These are phyloP conservation scores for Boletus patriciae DNA, from an alignment of 768 basidiomycete genomes.

Conservation along the genomic window DNA sequence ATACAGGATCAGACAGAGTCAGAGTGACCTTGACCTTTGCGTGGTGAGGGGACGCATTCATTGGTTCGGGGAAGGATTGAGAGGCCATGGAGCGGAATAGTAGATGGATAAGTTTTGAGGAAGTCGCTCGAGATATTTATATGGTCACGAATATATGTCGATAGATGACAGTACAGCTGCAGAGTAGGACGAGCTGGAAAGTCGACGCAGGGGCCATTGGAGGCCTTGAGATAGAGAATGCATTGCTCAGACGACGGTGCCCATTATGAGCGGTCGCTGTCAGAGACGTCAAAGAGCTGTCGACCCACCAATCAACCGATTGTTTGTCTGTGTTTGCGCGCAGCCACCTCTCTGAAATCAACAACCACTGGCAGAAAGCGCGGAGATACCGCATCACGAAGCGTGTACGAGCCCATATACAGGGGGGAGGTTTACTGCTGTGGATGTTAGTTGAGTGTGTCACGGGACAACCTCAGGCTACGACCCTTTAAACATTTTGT, in stretches of 20 bases:
- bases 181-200: neutral
- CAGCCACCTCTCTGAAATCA: too few species aligned
- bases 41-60: conserved; percentile 81
- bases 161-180: conserved; percentile 4
- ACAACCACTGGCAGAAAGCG: too few species aligned
- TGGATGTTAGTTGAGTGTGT: too few species aligned
- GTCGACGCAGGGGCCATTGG: conserved; percentile 18
- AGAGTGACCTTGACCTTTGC: conserved; percentile 73
- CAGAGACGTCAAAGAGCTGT: neutral
- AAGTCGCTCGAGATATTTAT: conserved; percentile 10
- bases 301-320: neutral
- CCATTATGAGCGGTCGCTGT: conserved; percentile 21
- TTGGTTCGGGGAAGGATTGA: conserved; percentile 53
- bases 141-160: conserved; percentile 7
- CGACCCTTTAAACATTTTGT: too few species aligned
- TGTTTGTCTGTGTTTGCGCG: conserved; percentile 20
- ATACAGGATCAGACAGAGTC: conserved; percentile 55
- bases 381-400: too few species aligned
- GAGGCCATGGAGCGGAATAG: conserved; percentile 23
- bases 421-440: too few species aligned
- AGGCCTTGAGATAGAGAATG: neutral
- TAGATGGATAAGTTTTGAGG: neutral
- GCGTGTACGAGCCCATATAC: too few species aligned
- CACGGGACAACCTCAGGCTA: too few species aligned
- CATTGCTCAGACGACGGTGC: conserved; percentile 16